Base-by-base conservation (phyloP, 169 alveolate species). In the Theileria equi region DNA sequence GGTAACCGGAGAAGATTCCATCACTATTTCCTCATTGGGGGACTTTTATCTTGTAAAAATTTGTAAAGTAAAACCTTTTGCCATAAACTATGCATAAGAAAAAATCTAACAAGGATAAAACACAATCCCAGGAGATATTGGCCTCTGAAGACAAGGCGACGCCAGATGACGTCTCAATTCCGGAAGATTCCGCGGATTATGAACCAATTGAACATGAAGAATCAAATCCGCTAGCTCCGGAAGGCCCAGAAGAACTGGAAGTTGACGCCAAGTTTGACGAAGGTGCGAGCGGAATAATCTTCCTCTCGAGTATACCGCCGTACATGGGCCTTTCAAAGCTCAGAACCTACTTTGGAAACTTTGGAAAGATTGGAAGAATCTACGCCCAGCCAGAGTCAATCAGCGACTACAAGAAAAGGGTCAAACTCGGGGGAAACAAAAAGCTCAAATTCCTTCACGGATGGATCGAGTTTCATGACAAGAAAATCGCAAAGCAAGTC, bases 401-500 rank as follows among this genome's bases (percentile, higher is more conserved):
- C 1, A 10, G 45, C 16, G 57, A 67, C 32, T 77, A 66, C 52
- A 77, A 65, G 40, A 35, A 31, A 63, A 50, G 81, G 1, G 74
- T 77, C 3, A 74, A 74, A 38, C 2, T 50, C 53, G 86, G 86
- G n/a, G 81, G 86, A 0, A 77, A 77, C 62, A 66, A 43, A 44
- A 58, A 60, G 35, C 49, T 65, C 25, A 77, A 77, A 40, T 77
- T 77, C 38, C 43, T 17, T 0, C 86, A 77, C 60, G 98, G 97
- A 0, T 94, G 97, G 96, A 68, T 93, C 28, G 97, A 94, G 80
- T 94, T 94, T 61, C 23, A 74, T 21, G 85, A 87, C 65, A 94
- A 94, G 67, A 79, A 63, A 52, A 89, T 81, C 67, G 98, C 98
- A 23, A 94, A 91, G 74, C 54, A 59, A 16, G 94, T 89, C 5